Evolutionary conservation across 2,329 filamentous ascomycete species (phyloP), one percentile per base, ranked within the genome.

Genomic region (Paramyrothecium sp.): DNA sequence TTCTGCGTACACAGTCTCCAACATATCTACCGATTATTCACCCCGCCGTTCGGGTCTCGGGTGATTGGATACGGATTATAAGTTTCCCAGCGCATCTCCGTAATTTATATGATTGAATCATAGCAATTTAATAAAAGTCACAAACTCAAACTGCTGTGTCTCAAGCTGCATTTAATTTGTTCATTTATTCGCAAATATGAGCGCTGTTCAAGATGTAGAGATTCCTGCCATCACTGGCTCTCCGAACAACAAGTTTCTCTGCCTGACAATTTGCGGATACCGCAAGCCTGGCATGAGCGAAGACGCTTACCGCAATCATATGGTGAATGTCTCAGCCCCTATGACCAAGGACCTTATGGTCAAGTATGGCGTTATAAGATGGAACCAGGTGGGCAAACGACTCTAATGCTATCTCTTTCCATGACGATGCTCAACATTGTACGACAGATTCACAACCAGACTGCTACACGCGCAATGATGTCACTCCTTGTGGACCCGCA

Each of bases 241-340:
- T 22, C 48, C 51, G 13, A 19, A 21, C 22, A 55, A 41, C 49
- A 59, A 67, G 53, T 69, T 63, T 56, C 73, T 80, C 34, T 79
- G 78, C 62, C 70, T 82, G 3, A 81, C 78, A 2, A 81, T 82
- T 51, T 73, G 69, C 41, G 80, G 78, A 17, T 83, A 81, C 61
- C 71, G 73, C 2, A 76, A 75, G 57, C 68, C 72, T 0, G 79
- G 78, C 1, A 78, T 82, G 74, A 79, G 70, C 60, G 77, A 81
- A 56, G 76, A 78, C 46, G 79, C 69, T 17, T 82, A 82, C 52
- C 54, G 60, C 16, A 7, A 58, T 56, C 73, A 83, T 60, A 82
- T 82, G 79, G 67, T 64, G 1, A 69, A 81, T 3, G 65, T 80
- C 2, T 76, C 73, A 7, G 80, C 77, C 0, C 78, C 79, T 0